These are phyloP conservation scores for Eucalyptus globulus DNA, from an alignment of 345 rosid species.

Conservation along the genomic window DNA sequence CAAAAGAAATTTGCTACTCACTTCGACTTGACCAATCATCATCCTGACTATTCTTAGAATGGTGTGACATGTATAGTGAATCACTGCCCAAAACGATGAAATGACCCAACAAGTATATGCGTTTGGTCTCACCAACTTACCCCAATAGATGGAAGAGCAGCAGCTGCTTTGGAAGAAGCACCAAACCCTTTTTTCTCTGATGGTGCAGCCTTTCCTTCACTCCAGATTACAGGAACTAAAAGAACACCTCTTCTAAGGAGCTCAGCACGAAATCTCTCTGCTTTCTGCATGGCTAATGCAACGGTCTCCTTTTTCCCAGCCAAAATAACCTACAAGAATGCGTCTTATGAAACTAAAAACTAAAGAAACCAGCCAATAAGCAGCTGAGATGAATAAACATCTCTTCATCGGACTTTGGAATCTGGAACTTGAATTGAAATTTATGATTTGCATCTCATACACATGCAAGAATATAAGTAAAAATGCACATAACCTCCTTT, in stretches of 20 bases:
- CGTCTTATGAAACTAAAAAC: not conserved
- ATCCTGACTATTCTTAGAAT: not conserved
- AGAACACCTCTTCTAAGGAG: slow-evolving; percentile 83
- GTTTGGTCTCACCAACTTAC: slow-evolving; percentile 12
- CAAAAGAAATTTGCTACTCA: not conserved
- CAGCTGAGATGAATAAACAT: not conserved
- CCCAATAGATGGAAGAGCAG: slow-evolving; percentile 86
- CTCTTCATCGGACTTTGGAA: not conserved
- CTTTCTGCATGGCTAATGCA: slow-evolving; percentile 53
- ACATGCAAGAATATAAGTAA: not conserved
- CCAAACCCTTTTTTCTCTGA: slow-evolving; percentile 86
- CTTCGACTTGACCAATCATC: not conserved
- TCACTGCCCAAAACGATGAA: not conserved
- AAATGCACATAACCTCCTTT: not conserved
- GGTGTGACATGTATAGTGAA: not conserved
- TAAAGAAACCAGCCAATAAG: not conserved
- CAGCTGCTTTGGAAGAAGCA: slow-evolving; percentile 31
- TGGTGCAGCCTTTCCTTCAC: slow-evolving; percentile 43
- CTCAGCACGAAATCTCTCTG: slow-evolving; percentile 86
- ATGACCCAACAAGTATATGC: not conserved
- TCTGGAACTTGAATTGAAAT: not conserved
- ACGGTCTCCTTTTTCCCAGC: slow-evolving; percentile 77
- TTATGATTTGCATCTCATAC: not conserved
- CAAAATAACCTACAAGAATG: slow-evolving; percentile 53
- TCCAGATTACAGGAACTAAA: slow-evolving; percentile 81